Evolutionary conservation across 75 land plant species (phyloP).

Genomic region (Isoetes taiwanensis): DNA sequence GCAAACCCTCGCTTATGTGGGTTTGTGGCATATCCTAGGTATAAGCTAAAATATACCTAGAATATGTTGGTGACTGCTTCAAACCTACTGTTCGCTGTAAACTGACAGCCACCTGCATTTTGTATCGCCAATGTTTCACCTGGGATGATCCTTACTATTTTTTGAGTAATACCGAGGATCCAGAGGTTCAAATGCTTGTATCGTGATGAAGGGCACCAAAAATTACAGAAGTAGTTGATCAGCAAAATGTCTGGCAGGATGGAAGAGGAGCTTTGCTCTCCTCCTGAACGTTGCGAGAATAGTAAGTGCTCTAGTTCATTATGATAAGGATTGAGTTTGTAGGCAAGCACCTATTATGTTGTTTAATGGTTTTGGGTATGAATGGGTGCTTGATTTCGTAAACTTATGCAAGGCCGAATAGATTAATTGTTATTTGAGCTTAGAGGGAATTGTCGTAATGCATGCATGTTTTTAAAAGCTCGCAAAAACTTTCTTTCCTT

Average conservation of each 20-base stretch:
- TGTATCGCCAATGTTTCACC: constrained; percentile 54
- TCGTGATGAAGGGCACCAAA: constrained; percentile 56
- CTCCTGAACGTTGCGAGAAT: constrained; percentile 74
- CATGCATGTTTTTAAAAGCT: too few relatives aligned
- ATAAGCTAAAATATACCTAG: too few relatives aligned
- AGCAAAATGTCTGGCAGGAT: constrained; percentile 59
- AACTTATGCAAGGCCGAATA: neutral
- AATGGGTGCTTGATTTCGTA: neutral
- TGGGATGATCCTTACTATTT: constrained; percentile 85
- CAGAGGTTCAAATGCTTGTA: constrained; percentile 40
- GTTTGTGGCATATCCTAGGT: too few relatives aligned
- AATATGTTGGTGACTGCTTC: too few relatives aligned
- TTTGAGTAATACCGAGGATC: constrained; percentile 54
- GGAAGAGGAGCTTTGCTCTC: constrained; percentile 40
- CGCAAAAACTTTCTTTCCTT: neutral
- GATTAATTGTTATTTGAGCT: too few relatives aligned
- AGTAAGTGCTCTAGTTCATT: constrained; percentile 31
- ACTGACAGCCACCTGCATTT: too few relatives aligned
- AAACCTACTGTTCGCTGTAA: too few relatives aligned
- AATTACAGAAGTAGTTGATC: constrained; percentile 26
- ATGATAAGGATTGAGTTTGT: neutral
- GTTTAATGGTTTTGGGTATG: too few relatives aligned
- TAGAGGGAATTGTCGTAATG: neutral
- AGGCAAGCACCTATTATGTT: too few relatives aligned
- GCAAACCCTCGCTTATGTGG: too few relatives aligned